Base-by-base conservation (phyloP, 768 basidiomycete genomes). In the Tephrocybe rancida region DNA sequence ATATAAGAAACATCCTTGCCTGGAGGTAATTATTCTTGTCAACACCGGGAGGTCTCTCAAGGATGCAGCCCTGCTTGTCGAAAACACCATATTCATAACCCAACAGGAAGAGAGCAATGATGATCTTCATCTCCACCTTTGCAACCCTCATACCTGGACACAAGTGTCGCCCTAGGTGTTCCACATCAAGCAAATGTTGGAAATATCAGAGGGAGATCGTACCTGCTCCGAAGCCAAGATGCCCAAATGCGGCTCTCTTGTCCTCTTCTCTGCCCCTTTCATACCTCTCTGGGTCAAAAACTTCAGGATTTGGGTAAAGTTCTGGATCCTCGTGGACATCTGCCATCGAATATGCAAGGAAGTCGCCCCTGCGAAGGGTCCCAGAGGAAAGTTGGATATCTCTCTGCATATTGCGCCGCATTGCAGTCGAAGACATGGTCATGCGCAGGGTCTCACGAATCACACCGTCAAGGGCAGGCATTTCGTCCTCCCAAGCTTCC, bases 161-260 rank as follows among this genome's bases (percentile, higher is more conserved):
- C 1, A 70, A 70, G 53, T 75, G 73, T 7, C 73, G 70, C 24
- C 73, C 73, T 70, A 16, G 6, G 39, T 13, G 14, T 34, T 2
- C 35, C 10, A 13, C 16, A 37, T 9, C 14, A 16, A 9, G 7
- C 35, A 37, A 37, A 9, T 5, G 13, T 18, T n/a, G 30, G 27
- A 18, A 13, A 29, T 10, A 5, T 16, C 16, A 45, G 5, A 5
- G 11, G 13, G 24, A 26, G 3, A 45, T 2, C 64, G 45, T 47
- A 73, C 75, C 76, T 21, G 64, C 71, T 37, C 75, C 76, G 72
- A 73, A 77, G 2, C 68, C 76, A 2, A 76, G 34, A 54, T 61
- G 75, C 8, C 63, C 62, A 44, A 67, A 68, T 0, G 62, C 21
- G 4, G 52, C 68, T 25, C 68, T 70, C 58, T 64, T 70, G 45